Percentiles rank a stretch among this genome's conserved stretches.
phyloP scores from a whole-genome alignment of 345 rosid genomes.

The Corchorus olitorius region DNA sequence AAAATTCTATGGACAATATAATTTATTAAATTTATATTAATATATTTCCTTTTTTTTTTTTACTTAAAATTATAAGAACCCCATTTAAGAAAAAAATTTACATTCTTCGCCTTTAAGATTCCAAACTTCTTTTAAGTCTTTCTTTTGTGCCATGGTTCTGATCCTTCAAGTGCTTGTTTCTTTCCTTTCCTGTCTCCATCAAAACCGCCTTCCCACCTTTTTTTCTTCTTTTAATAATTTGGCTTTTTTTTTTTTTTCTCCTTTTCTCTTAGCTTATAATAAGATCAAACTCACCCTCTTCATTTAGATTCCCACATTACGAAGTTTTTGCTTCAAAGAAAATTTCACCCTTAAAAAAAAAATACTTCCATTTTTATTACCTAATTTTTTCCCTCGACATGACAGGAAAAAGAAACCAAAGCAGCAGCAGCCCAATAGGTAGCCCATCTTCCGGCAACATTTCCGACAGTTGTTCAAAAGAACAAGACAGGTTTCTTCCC shows the following conservation, averaged over 20 bases:
- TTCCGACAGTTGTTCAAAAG: slow-evolving; percentile 38
- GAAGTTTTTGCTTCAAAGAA: background rate
- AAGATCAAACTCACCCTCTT: slow-evolving; percentile 8
- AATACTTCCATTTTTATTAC: background rate
- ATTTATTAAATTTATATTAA: background rate
- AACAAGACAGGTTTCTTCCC: slow-evolving; percentile 39
- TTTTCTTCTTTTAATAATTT: background rate
- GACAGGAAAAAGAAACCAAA: slow-evolving; percentile 41
- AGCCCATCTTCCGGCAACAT: slow-evolving; percentile 46
- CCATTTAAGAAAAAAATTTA: background rate
- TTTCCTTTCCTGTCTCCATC: slow-evolving; percentile 43
- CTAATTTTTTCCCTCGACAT: slow-evolving; percentile 6
- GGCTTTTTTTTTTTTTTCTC: background rate
- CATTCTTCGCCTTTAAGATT: slow-evolving; percentile 20
- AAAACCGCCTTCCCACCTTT: slow-evolving; percentile 36
- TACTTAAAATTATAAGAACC: background rate
- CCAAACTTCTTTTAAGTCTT: slow-evolving; percentile 32
- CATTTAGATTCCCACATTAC: slow-evolving; percentile 28
- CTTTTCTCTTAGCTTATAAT: slow-evolving; percentile 28
- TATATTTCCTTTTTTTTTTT: background rate
- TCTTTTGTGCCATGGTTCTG: slow-evolving; percentile 20
- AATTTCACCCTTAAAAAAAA: no score
- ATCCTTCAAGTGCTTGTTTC: slow-evolving; percentile 27
- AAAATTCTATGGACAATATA: background rate
- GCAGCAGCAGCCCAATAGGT: slow-evolving; percentile 40